These are phyloP conservation scores for Lasiosphaeris hirsuta DNA, from an alignment of 495 filamentous ascomycete species.

Conservation along the genomic window DNA sequence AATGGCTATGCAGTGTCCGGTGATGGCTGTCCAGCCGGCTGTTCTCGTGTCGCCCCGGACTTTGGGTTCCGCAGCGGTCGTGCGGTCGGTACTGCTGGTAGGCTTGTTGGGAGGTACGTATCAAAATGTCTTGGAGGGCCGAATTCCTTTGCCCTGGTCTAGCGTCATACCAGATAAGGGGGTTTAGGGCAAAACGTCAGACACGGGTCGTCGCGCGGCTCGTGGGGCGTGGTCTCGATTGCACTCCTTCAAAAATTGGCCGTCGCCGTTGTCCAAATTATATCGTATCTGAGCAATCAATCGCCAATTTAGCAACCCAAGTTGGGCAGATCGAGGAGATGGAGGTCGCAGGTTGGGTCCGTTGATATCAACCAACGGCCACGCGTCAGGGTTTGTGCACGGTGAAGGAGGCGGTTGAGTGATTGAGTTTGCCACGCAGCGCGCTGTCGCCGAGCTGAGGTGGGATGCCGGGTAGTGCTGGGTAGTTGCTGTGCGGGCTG, in stretches of 20 bases:
- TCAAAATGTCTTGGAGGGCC: slow-evolving; percentile 25
- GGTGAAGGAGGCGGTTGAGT: slow-evolving; percentile 1
- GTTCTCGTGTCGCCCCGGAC: slow-evolving; percentile 4
- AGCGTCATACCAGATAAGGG: slow-evolving; percentile 35
- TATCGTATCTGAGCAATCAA: too few species aligned
- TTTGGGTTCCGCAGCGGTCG: slow-evolving; percentile 10
- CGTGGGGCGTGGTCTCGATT: not conserved
- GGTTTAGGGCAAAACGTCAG: slow-evolving; percentile 7
- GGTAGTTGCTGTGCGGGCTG: not conserved
- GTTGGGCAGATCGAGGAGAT: too few species aligned
- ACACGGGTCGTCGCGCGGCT: slow-evolving; percentile 14
- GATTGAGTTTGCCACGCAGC: slow-evolving; percentile 4
- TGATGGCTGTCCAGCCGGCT: slow-evolving; percentile 8
- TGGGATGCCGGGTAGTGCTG: too few species aligned
- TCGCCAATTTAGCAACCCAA: too few species aligned
- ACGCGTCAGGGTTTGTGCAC: too few species aligned
- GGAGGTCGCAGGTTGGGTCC: too few species aligned
- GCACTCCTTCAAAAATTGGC: too few species aligned
- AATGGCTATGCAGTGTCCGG: slow-evolving; percentile 12
- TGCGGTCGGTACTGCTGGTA: slow-evolving; percentile 13
- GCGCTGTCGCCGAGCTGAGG: not conserved
- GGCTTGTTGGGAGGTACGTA: slow-evolving; percentile 13
- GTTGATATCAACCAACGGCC: too few species aligned
- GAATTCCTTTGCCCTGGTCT: slow-evolving; percentile 25
- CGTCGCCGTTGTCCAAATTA: not conserved